Conservation (phyloP, 768 basidiomycete genomes). For the Xerocomellus chrysenteron region DNA sequence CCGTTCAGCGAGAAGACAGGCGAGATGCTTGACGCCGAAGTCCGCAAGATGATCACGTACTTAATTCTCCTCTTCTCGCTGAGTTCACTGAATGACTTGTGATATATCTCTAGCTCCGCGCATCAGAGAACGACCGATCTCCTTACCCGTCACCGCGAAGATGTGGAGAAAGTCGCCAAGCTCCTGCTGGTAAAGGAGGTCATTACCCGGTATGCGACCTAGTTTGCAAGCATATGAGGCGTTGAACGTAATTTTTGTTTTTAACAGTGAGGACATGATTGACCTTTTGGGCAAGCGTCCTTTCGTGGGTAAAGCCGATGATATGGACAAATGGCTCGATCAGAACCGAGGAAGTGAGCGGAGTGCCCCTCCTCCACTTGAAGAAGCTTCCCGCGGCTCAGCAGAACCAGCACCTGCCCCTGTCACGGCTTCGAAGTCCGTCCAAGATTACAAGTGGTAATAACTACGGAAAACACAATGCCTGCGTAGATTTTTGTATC, state of each 20-base stretch:
- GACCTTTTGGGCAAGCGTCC: conserved; percentile 78
- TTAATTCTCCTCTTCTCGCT: conserved; percentile 17
- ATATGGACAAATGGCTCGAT: conserved; percentile 98
- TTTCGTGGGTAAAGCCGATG: conserved; percentile 73
- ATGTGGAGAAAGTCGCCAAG: conserved; percentile 93
- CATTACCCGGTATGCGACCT: conserved; percentile 70
- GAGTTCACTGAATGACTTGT: conserved; percentile 7
- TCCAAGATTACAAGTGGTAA: conserved; percentile 30
- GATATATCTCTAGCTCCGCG: conserved; percentile 49
- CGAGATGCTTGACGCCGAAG: conserved; percentile 87
- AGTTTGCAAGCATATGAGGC: background rate
- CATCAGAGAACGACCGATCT: conserved; percentile 82
- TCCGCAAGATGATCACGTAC: conserved; percentile 93
- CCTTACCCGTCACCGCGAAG: conserved; percentile 74
- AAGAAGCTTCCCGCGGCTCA: conserved; percentile 42
- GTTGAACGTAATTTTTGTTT: conserved; percentile 1
- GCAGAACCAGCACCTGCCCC: conserved; percentile 48
- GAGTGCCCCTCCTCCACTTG: conserved; percentile 65
- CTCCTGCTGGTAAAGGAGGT: conserved; percentile 93
- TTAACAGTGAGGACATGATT: conserved; percentile 81
- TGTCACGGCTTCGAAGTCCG: conserved; percentile 42
- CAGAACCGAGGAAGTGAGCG: conserved; percentile 60
- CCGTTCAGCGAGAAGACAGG: conserved; percentile 98
- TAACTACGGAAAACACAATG: background rate
- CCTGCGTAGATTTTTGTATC: conserved; percentile 15